A percentile compares a stretch with the other conserved stretches of the same genome.
phyloP scores from a whole-genome alignment of 345 rosid genomes.

The Eucalyptus brandiana region DNA sequence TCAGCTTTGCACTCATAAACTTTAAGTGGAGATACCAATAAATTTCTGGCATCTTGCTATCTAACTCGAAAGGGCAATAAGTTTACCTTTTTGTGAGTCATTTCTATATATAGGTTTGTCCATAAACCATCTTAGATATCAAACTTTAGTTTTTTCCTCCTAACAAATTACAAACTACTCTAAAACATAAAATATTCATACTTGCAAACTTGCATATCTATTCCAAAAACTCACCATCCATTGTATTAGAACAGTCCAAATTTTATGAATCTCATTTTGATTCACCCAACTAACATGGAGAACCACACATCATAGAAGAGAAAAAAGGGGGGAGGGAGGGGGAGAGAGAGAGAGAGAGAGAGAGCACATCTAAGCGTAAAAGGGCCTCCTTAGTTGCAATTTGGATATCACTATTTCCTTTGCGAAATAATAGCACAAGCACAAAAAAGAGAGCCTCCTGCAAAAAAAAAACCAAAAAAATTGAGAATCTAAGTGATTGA shows the following conservation, averaged over 20 bases:
- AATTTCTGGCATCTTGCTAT: not conserved
- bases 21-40: not conserved
- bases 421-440: constrained; percentile 46
- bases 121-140: not conserved
- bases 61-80: not conserved
- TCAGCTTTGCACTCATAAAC: not conserved
- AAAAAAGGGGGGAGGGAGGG: not conserved
- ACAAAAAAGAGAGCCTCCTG: constrained; percentile 58
- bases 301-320: not conserved
- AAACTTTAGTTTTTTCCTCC: not conserved
- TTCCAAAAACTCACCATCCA: not conserved
- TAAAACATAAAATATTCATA: not conserved
- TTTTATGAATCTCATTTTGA: not conserved
- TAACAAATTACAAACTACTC: not conserved
- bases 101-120: not conserved
- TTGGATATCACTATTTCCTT: constrained; percentile 46
- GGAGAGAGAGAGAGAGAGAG: not conserved
- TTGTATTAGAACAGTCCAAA: not conserved
- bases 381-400: constrained; percentile 66
- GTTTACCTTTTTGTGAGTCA: not conserved
- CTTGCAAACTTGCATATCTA: not conserved
- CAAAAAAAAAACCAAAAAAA: not conserved
- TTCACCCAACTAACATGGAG: not conserved
- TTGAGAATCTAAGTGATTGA: not conserved
- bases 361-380: constrained; percentile 58